These are phyloP conservation scores for Musa balbisiana DNA, from an alignment of 202 grass and related monocot species.

Conservation along the genomic window DNA sequence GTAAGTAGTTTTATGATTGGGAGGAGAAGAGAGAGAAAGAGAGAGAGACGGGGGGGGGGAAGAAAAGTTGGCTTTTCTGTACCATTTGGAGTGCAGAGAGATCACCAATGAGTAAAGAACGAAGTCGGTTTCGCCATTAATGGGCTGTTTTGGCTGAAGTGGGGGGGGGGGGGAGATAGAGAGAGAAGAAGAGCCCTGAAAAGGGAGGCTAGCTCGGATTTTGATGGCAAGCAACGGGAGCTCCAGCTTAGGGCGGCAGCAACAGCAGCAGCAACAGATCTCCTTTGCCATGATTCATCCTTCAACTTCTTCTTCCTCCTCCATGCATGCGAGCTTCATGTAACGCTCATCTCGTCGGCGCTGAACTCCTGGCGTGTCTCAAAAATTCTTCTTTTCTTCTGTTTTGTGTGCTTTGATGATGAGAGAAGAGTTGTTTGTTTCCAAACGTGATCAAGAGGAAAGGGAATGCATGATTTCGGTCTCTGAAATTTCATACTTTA, in stretches of 20 bases:
- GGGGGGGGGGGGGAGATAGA: background rate
- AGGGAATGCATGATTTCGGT: no score
- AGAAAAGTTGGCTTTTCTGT: constrained; percentile 61
- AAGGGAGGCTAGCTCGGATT: background rate
- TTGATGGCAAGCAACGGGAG: constrained; percentile 36
- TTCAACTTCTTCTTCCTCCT: constrained; percentile 48
- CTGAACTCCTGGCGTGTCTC: background rate
- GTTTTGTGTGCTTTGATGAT: background rate
- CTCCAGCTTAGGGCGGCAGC: constrained; percentile 33
- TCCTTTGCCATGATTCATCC: constrained; percentile 69
- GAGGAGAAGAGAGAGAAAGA: constrained; percentile 11
- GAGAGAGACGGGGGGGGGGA: constrained; percentile 25
- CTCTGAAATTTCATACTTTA: background rate
- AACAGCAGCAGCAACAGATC: constrained; percentile 55
- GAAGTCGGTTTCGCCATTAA: constrained; percentile 90
- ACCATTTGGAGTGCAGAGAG: constrained; percentile 54
- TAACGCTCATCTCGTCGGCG: constrained; percentile 19
- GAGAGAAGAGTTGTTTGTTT: no score
- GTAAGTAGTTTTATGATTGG: background rate
- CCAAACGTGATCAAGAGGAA: no score
- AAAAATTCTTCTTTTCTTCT: background rate
- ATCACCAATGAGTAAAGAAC: constrained; percentile 42
- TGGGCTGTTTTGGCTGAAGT: constrained; percentile 27
- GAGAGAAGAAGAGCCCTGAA: constrained; percentile 21
- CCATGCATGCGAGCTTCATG: constrained; percentile 87